These are phyloP conservation scores for Lichtheimia hyalospora DNA, from an alignment of 371 early-diverging fungal species.

Conservation along the genomic window DNA sequence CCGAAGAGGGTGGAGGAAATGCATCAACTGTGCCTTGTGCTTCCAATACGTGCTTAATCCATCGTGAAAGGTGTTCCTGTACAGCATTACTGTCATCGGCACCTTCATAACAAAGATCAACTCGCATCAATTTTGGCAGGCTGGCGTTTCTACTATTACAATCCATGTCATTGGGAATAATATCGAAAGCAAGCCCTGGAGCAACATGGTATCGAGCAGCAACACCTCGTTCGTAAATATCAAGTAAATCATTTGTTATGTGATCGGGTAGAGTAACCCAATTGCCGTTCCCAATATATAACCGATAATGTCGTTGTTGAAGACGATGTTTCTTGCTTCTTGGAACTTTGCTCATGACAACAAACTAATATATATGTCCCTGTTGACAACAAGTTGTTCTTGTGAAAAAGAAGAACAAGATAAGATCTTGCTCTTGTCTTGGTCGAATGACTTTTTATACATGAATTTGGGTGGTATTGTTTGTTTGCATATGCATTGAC, in stretches of 20 bases:
- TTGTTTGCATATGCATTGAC: too few relatives aligned
- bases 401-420: neutral
- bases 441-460: neutral
- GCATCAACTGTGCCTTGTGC: constrained; percentile 43
- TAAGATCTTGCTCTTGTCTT: neutral
- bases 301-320: constrained; percentile 15
- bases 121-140: constrained; percentile 39
- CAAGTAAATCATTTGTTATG: constrained; percentile 31
- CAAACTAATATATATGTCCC: neutral
- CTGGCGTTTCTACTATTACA: constrained; percentile 42
- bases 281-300: constrained; percentile 46
- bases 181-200: constrained; percentile 31
- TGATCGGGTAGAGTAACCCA: constrained; percentile 34
- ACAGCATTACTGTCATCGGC: neutral
- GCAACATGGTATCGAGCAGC: constrained; percentile 31
- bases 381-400: constrained; percentile 3
- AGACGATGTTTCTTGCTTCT: neutral
- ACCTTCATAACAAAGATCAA: constrained; percentile 30
- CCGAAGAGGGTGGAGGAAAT: constrained; percentile 27
- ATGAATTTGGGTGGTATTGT: too few relatives aligned
- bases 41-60: constrained; percentile 27
- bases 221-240: constrained; percentile 29
- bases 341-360: neutral
- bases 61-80: constrained; percentile 25
- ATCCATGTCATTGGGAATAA: constrained; percentile 43